These are phyloP conservation scores for Fusarium denticulatum DNA, from an alignment of 2,329 filamentous ascomycete genomes.

Conservation along the genomic window DNA sequence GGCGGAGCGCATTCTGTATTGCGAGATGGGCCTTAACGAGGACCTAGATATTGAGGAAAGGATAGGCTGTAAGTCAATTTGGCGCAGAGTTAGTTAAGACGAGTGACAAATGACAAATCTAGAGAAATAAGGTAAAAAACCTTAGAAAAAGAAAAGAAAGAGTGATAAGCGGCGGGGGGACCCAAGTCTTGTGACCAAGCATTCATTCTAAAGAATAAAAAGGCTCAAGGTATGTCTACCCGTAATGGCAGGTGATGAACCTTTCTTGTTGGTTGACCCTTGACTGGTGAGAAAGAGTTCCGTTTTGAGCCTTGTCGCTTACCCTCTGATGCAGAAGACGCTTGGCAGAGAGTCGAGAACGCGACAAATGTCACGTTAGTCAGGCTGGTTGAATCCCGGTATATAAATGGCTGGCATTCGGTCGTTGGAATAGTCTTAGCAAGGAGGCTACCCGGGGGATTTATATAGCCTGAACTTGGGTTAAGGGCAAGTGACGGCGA, in stretches of 20 bases:
- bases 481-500: background rate
- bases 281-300: background rate
- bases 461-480: too few relatives aligned
- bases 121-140: background rate
- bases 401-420: background rate
- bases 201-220: background rate
- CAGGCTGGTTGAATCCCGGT: fast-evolving
- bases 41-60: background rate
- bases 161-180: too few relatives aligned
- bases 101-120: fast-evolving
- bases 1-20: background rate
- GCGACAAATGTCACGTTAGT: background rate
- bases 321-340: background rate
- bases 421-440: background rate
- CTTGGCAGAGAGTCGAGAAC: background rate
- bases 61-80: too few relatives aligned
- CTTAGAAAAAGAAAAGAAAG: background rate
- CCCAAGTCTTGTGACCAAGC: background rate
- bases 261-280: background rate
- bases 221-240: background rate
- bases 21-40: too few relatives aligned
- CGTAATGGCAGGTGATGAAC: background rate
- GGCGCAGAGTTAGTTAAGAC: fast-evolving
- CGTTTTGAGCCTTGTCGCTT: background rate
- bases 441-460: background rate